These are phyloP conservation scores for Cinnamomum chago DNA, from an alignment of 164 flowering plant species.

Conservation along the genomic window DNA sequence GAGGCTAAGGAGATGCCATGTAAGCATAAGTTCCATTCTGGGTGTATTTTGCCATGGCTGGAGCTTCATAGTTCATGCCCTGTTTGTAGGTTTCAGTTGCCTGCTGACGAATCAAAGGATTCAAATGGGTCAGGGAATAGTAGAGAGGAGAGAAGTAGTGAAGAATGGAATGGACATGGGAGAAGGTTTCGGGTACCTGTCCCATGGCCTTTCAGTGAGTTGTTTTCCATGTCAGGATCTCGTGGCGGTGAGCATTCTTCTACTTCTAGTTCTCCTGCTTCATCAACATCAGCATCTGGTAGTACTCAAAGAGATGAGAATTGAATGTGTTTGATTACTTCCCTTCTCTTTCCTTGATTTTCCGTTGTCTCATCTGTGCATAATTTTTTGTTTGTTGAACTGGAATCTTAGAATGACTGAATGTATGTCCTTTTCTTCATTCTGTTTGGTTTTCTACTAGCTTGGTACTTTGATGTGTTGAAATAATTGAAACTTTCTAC, in stretches of 20 bases:
- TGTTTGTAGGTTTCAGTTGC: constrained; percentile 75
- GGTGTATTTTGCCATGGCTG: constrained; percentile 74
- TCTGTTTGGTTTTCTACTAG: not conserved
- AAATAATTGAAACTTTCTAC: not conserved
- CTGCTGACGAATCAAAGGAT: constrained; percentile 53
- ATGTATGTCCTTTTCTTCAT: not conserved
- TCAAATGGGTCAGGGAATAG: constrained; percentile 25
- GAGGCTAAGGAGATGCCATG: constrained; percentile 90
- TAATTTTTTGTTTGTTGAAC: not conserved
- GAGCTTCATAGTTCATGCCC: constrained; percentile 93
- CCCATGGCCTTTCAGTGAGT: constrained; percentile 61
- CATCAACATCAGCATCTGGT: constrained; percentile 15
- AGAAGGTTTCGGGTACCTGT: constrained; percentile 45
- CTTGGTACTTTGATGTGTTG: not conserved
- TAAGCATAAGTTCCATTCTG: constrained; percentile 73
- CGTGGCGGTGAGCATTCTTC: constrained; percentile 33
- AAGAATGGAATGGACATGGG: constrained; percentile 24
- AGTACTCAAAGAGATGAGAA: constrained; percentile 28
- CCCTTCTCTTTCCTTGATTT: not conserved
- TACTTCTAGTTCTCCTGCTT: constrained; percentile 23
- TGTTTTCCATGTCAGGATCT: constrained; percentile 46
- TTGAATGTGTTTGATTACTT: constrained; percentile 16
- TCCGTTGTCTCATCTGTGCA: not conserved
- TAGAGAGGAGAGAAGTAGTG: not conserved
- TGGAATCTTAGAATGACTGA: not conserved